Percentiles rank a stretch among this genome's conserved stretches.
Conservation (phyloP, 2,329 filamentous ascomycete species). For the Lasiodiplodia citricola region DNA sequence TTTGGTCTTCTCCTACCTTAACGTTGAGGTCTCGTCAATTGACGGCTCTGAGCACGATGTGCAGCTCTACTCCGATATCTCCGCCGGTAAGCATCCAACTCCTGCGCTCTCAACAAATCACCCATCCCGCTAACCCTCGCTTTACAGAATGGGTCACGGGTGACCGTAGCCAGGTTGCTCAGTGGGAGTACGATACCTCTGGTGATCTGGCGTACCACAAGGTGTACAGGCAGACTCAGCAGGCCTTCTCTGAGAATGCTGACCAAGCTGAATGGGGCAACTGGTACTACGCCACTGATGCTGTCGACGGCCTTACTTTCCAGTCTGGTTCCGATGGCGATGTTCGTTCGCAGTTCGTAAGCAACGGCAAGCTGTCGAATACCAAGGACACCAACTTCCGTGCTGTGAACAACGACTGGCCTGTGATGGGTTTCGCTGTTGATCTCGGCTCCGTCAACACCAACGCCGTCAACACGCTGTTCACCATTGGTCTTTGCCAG, state of each 20-base stretch:
- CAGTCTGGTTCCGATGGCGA: conserved; percentile 53
- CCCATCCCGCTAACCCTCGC: not conserved
- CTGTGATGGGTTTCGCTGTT: conserved; percentile 59
- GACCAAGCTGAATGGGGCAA: conserved; percentile 60
- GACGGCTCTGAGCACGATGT: conserved; percentile 69
- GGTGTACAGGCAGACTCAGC: conserved; percentile 54
- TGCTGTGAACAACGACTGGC: conserved; percentile 55
- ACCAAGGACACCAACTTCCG: conserved; percentile 57
- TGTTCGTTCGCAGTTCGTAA: conserved; percentile 55
- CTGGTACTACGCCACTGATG: conserved; percentile 59
- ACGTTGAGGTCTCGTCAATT: conserved; percentile 65
- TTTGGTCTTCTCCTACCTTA: conserved; percentile 72
- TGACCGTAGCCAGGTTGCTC: conserved; percentile 59
- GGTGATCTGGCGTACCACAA: conserved; percentile 65
- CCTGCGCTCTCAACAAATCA: not conserved
- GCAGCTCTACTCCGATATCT: conserved; percentile 74
- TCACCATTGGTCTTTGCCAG: conserved; percentile 58
- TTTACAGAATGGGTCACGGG: conserved; percentile 72
- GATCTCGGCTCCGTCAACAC: conserved; percentile 54
- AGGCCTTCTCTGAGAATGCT: conserved; percentile 53
- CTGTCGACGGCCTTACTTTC: conserved; percentile 47
- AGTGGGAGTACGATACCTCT: conserved; percentile 64
- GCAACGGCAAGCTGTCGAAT: conserved; percentile 51
- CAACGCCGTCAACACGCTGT: conserved; percentile 48
- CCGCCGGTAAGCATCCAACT: conserved; percentile 60